Evolutionary conservation across 1,284 basidiomycete genomes (phyloP).

Genomic region (Ceratobasidium sp.): DNA sequence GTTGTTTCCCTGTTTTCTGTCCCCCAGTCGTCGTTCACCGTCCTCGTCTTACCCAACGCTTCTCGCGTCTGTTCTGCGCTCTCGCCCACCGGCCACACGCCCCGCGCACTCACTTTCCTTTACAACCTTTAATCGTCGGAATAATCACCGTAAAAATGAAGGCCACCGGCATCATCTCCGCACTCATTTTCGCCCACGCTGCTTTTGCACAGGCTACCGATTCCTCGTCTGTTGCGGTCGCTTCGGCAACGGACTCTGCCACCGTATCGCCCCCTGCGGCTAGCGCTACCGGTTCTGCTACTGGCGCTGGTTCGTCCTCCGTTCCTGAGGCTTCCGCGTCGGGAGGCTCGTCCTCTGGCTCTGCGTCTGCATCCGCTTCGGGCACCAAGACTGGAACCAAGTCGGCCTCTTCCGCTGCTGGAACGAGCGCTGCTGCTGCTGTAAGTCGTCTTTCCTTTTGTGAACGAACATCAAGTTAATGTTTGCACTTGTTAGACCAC

Average conservation of each 20-base stretch:
- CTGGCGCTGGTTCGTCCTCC: constrained; percentile 4
- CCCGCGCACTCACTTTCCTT: constrained; percentile 38
- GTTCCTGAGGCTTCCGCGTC: background rate
- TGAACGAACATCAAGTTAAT: background rate
- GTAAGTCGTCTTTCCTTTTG: background rate
- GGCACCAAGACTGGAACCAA: constrained; percentile 16
- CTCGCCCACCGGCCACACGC: constrained; percentile 25
- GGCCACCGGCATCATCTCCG: constrained; percentile 42
- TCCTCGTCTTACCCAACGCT: constrained; percentile 6
- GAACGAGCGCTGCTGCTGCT: constrained; percentile 10
- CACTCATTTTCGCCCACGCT: constrained; percentile 44
- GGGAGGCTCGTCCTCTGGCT: background rate
- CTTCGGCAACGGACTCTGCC: background rate
- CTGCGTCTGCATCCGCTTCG: constrained; percentile 1
- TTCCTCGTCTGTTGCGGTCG: background rate
- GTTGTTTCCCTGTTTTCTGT: constrained; percentile 25
- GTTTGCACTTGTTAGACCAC: constrained; percentile 1
- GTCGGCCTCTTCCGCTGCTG: constrained; percentile 18
- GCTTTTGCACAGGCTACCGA: constrained; percentile 44
- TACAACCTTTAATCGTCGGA: background rate
- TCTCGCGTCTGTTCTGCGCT: constrained; percentile 2
- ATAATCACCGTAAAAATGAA: constrained; percentile 24
- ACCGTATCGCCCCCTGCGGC: constrained; percentile 5
- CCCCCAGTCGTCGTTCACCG: constrained; percentile 21
- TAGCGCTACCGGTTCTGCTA: background rate